A percentile compares a stretch with the other conserved stretches of the same genome.
phyloP scores from a whole-genome alignment of 176 grass and related monocot species.

The Thalia dealbata region DNA sequence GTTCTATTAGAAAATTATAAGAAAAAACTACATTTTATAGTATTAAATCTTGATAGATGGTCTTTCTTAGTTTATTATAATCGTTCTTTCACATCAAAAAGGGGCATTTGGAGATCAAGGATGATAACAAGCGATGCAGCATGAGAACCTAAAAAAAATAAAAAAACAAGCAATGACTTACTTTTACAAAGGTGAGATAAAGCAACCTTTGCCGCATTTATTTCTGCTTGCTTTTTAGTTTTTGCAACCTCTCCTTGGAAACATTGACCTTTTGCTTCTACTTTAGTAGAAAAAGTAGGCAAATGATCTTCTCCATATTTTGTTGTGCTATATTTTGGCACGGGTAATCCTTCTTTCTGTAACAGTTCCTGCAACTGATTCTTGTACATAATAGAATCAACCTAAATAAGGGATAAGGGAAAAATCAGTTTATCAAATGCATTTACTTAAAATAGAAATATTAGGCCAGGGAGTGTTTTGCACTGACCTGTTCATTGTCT shows the following conservation, averaged over 20 bases:
- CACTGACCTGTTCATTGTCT: neutral
- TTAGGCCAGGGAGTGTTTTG: slow-evolving; percentile 1
- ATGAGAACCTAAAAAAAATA: too few relatives aligned
- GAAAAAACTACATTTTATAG: too few relatives aligned
- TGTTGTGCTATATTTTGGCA: slow-evolving; percentile 44
- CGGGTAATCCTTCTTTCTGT: slow-evolving; percentile 41
- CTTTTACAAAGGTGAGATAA: slow-evolving; percentile 36
- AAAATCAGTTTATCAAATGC: slow-evolving; percentile 12
- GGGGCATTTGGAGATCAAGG: too few relatives aligned
- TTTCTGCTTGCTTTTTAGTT: slow-evolving; percentile 67
- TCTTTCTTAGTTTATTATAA: too few relatives aligned
- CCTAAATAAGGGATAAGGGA: slow-evolving; percentile 42
- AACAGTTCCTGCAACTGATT: slow-evolving; percentile 47
- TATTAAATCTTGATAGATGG: too few relatives aligned
- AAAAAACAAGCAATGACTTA: slow-evolving; percentile 25
- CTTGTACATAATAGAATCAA: slow-evolving; percentile 33
- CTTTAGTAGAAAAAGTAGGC: slow-evolving; percentile 33
- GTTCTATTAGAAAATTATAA: too few relatives aligned
- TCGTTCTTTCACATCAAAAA: too few relatives aligned
- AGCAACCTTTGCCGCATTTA: slow-evolving; percentile 49
- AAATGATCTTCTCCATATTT: slow-evolving; percentile 18
- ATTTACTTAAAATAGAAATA: slow-evolving; percentile 2
- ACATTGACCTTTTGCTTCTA: slow-evolving; percentile 37
- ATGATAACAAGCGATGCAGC: too few relatives aligned
- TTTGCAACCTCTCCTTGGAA: slow-evolving; percentile 46